Base-by-base conservation (phyloP, 257 asterid species). In the Penstemon newberryi region DNA sequence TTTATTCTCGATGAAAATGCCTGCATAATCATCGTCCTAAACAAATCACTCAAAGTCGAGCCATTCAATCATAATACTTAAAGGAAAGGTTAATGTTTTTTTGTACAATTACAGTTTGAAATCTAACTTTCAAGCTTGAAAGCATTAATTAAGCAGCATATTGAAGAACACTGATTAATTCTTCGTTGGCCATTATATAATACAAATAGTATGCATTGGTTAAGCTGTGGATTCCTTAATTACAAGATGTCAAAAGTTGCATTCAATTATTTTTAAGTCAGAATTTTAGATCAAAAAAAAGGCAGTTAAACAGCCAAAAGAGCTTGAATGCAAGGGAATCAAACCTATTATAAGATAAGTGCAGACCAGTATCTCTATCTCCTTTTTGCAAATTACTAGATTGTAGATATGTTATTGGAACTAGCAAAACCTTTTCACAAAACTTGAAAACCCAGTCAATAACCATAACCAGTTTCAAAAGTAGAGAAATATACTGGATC, bases 301-400 rank as follows among this genome's bases (percentile, higher is more conserved):
- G 18, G 18, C 18, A 15, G 18, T 15, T 15, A 77, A 79, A 80
- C 86, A 71, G 80, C 79, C 83, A 79, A 79, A 74, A 76, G 78
- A 76, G 68, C 77, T 81, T 71, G 79, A 81, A 76, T 84, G 89
- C 79, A 84, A 83, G 86, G 89, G 81, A 84, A 84, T 71, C 45
- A 81, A 81, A 78, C 86, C 80, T 80, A 83, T 78, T 78, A 79
- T 74, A 67, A 63, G 75, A 76, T 70, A 60, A 65, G 73, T 78
- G 78, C 76, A 78, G 77, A 75, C 81, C 62, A 49, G 76, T 15
- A 15, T 15, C 18, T 15, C 18, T 15, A 15, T 15, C 18, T 15
- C 18, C 18, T 15, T 15, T 15, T 15, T 15, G 18, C 18, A 15
- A 15, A 15, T 15, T 15, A 15, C 18, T 15, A 15, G 18, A 15